These are phyloP conservation scores for Trypanosomatidae sp. DNA, from an alignment of 208 protist genomes.

Conservation along the genomic window DNA sequence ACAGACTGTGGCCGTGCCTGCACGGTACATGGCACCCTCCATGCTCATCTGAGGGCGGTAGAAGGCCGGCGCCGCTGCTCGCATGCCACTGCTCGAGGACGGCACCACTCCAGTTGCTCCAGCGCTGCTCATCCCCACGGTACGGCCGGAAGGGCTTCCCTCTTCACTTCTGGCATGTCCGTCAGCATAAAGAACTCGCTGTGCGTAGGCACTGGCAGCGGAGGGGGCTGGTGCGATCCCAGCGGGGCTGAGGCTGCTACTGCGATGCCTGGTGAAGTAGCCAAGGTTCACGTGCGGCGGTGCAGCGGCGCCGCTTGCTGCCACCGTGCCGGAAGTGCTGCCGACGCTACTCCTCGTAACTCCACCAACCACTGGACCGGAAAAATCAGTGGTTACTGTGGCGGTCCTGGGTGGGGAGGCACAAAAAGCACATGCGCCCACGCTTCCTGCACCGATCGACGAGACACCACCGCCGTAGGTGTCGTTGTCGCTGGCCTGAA, in stretches of 20 bases:
- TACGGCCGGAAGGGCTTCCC: background rate
- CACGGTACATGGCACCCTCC: background rate
- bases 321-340: background rate
- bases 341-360: background rate
- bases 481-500: background rate
- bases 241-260: background rate
- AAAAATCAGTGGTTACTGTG: background rate
- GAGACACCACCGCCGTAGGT: conserved; percentile 1
- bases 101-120: background rate
- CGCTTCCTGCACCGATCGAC: background rate
- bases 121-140: background rate
- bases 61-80: conserved; percentile 11
- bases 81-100: conserved; percentile 8
- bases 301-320: conserved; percentile 2
- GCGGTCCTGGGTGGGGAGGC: background rate
- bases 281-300: conserved; percentile 25
- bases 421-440: background rate
- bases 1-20: background rate
- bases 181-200: background rate
- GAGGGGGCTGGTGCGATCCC: conserved; percentile 2
- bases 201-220: background rate
- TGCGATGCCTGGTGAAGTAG: conserved; percentile 1
- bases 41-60: conserved; percentile 5
- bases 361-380: background rate
- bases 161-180: background rate